phyloP scores from a whole-genome alignment of 139 green algal species.

The Edaphochlamys debaryana region DNA sequence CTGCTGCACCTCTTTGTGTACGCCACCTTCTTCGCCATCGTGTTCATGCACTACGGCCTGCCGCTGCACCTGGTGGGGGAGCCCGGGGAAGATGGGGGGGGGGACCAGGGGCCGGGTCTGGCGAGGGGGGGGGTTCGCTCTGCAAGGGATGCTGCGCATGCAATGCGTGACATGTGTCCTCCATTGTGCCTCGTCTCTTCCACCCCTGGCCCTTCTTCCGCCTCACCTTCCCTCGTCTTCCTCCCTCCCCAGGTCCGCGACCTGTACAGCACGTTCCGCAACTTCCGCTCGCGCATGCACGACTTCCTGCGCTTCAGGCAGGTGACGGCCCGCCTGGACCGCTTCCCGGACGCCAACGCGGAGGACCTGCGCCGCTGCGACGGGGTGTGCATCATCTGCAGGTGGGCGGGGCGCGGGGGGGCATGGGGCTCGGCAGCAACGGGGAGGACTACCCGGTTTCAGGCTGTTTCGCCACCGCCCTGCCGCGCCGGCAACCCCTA shows the following conservation, averaged over 20 bases:
- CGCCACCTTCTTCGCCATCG: conserved; percentile 95
- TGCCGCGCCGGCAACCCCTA: no score
- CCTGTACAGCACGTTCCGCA: conserved; percentile 96
- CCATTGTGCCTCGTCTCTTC: not conserved
- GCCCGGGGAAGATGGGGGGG: not conserved
- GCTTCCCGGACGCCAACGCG: conserved; percentile 87
- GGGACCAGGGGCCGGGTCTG: not conserved
- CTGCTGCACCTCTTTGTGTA: conserved; percentile 98
- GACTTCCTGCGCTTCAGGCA: conserved; percentile 96
- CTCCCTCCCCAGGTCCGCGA: conserved; percentile 88
- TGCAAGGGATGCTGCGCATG: no score
- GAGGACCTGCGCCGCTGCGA: conserved; percentile 92
- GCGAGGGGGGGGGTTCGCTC: not conserved
- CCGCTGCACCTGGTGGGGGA: conserved; percentile 96
- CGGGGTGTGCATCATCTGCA: conserved; percentile 97
- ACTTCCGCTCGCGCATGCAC: conserved; percentile 89
- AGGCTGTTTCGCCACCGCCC: no score
- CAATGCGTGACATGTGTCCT: no score
- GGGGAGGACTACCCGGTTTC: no score
- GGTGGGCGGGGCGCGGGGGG: not conserved
- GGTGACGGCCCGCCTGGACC: conserved; percentile 93
- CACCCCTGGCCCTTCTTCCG: not conserved
- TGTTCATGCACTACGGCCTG: conserved; percentile 96
- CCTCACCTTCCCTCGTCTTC: not conserved
- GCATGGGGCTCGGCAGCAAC: no score